A percentile compares a stretch with the other conserved stretches of the same genome.
Conservation (phyloP, 805 yeast genomes). For the Wickerhamiella bombiphila region DNA sequence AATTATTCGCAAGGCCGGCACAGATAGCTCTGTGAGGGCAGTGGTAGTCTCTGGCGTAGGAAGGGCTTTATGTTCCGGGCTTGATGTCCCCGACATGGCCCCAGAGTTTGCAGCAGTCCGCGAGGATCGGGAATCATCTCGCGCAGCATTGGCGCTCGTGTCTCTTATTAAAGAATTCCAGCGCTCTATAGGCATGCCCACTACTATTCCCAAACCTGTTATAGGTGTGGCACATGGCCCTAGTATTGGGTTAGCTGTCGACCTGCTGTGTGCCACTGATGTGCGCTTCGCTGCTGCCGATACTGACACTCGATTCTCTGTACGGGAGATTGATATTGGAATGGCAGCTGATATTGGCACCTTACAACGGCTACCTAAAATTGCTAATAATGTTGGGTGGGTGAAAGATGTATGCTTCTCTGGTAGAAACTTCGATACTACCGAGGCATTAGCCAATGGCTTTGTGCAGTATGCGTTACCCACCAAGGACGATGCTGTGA, state of each 20-base stretch:
- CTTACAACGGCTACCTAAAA: conserved; percentile 46
- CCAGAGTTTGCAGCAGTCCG: conserved; percentile 8
- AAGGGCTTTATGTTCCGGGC: conserved; percentile 48
- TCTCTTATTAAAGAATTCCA: conserved; percentile 44
- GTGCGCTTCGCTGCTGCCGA: conserved; percentile 43
- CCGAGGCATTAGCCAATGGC: conserved; percentile 45
- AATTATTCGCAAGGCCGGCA: conserved; percentile 33
- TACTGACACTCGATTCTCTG: conserved; percentile 33
- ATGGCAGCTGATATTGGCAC: conserved; percentile 71
- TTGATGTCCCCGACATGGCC: conserved; percentile 33
- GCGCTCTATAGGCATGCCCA: conserved; percentile 29
- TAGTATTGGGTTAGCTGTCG: conserved; percentile 52
- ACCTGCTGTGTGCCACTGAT: conserved; percentile 43
- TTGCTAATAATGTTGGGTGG: conserved; percentile 41
- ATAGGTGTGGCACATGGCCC: conserved; percentile 54
- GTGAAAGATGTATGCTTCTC: conserved; percentile 48
- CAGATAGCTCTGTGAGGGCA: conserved; percentile 32
- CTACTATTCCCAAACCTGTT: conserved; percentile 32
- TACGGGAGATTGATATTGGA: conserved; percentile 60
- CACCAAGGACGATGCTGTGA: conserved; percentile 35
- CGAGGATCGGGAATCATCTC: conserved; percentile 17
- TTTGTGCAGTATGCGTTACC: conserved; percentile 33
- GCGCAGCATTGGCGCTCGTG: conserved; percentile 23
- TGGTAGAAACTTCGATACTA: conserved; percentile 39
- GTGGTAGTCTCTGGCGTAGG: conserved; percentile 46